phyloP scores from a whole-genome alignment of 495 filamentous ascomycete genomes.

The Aspergillus leporis region DNA sequence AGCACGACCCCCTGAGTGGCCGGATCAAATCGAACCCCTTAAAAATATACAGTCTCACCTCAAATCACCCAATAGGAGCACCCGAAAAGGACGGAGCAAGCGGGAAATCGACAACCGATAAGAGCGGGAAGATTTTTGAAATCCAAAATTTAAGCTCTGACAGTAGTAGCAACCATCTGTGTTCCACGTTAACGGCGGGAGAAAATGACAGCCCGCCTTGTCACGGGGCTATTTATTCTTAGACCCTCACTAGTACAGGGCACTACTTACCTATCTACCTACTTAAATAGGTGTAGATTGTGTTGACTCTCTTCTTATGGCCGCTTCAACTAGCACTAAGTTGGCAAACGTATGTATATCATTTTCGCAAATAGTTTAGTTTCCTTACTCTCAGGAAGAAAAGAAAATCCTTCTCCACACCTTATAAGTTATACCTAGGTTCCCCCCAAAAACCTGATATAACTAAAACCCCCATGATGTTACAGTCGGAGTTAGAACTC shows the following conservation, averaged over 20 bases:
- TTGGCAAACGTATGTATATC: too few species aligned
- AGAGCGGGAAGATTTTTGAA: not conserved
- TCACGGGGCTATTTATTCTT: not conserved
- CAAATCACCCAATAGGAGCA: not conserved
- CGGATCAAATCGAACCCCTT: constrained; percentile 4
- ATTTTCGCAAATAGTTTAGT: too few species aligned
- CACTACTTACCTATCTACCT: too few species aligned
- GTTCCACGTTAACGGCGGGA: not conserved
- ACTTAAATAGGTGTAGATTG: too few species aligned
- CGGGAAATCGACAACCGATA: not conserved
- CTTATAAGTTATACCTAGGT: too few species aligned
- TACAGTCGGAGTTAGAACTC: too few species aligned
- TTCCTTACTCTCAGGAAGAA: too few species aligned
- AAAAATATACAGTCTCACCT: not conserved
- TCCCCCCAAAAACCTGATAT: too few species aligned
- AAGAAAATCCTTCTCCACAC: not conserved
- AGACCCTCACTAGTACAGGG: too few species aligned
- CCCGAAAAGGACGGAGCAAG: not conserved
- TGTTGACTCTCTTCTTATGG: too few species aligned
- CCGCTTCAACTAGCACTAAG: too few species aligned
- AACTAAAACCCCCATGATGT: too few species aligned
- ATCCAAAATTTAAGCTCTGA: constrained; percentile 1
- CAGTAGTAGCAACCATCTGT: not conserved
- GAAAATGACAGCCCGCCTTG: not conserved
- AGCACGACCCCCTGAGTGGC: constrained; percentile 4